phyloP scores from a whole-genome alignment of 1,284 basidiomycete genomes.

The Golubevia sp. region DNA sequence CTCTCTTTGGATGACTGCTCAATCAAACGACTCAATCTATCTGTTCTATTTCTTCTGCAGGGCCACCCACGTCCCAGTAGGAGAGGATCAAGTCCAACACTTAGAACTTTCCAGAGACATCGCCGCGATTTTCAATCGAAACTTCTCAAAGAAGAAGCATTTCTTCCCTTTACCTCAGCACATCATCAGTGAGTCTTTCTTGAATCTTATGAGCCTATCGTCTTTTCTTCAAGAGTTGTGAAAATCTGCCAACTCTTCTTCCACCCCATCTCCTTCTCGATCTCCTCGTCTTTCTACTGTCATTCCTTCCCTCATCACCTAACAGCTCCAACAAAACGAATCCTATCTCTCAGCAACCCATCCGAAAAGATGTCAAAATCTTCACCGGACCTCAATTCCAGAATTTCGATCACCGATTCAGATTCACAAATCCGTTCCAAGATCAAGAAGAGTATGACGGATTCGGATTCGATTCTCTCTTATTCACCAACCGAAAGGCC shows the following conservation, averaged over 20 bases:
- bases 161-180: constrained; percentile 77
- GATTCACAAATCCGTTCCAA: constrained; percentile 31
- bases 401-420: constrained; percentile 52
- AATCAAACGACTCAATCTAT: neutral
- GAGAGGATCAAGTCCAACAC: constrained; percentile 93
- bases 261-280: too few relatives aligned
- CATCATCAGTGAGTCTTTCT: constrained; percentile 71
- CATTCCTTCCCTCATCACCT: too few relatives aligned
- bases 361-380: constrained; percentile 58
- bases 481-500: constrained; percentile 35
- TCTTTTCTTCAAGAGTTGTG: too few relatives aligned
- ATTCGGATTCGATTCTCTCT: constrained; percentile 22
- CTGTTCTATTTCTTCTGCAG: constrained; percentile 62
- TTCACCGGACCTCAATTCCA: constrained; percentile 46
- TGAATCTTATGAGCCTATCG: too few relatives aligned
- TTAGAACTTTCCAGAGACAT: constrained; percentile 84
- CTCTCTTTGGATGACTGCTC: neutral
- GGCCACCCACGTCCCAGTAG: constrained; percentile 89
- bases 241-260: too few relatives aligned
- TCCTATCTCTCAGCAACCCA: constrained; percentile 53
- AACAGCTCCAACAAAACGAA: constrained; percentile 41
- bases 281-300: too few relatives aligned
- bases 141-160: constrained; percentile 58
- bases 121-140: constrained; percentile 80
- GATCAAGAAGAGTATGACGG: constrained; percentile 52